Evolutionary conservation across 2,329 filamentous ascomycete genomes (phyloP).

Genomic region (Fusarium coicis): DNA sequence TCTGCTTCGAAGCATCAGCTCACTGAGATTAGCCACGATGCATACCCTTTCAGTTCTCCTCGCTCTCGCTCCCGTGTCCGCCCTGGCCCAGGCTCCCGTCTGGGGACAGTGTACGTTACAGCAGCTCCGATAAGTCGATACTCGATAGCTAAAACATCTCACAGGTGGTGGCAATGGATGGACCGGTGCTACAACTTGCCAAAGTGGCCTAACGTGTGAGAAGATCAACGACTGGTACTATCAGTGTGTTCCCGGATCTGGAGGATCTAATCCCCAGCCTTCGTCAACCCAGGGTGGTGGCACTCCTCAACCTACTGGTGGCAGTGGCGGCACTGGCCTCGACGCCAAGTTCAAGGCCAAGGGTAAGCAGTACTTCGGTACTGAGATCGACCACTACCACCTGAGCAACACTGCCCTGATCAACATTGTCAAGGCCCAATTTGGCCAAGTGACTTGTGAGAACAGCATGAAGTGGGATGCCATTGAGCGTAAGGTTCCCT

Average conservation of each 20-base stretch:
- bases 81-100: slow-evolving; percentile 12
- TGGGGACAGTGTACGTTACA: slow-evolving; percentile 21
- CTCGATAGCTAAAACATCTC: not conserved
- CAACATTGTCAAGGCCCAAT: slow-evolving; percentile 67
- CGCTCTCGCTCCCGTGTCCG: slow-evolving; percentile 3
- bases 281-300: not conserved
- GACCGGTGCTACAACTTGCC: slow-evolving; percentile 1
- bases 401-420: slow-evolving; percentile 58
- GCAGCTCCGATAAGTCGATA: not conserved
- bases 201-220: slow-evolving; percentile 3
- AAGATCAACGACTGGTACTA: slow-evolving; percentile 24
- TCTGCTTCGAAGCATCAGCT: not conserved
- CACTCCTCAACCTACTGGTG: slow-evolving; percentile 1
- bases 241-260: slow-evolving; percentile 16
- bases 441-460: slow-evolving; percentile 73
- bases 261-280: not conserved
- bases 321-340: not conserved
- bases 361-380: slow-evolving; percentile 74
- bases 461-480: slow-evolving; percentile 79
- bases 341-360: slow-evolving; percentile 56
- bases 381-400: slow-evolving; percentile 63
- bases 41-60: slow-evolving; percentile 8
- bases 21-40: not conserved
- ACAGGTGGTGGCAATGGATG: slow-evolving; percentile 1
- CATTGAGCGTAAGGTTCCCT: slow-evolving; percentile 8